Evolutionary conservation across 163 green algal genomes (phyloP).

Genomic region (Smithsoniella earleae): DNA sequence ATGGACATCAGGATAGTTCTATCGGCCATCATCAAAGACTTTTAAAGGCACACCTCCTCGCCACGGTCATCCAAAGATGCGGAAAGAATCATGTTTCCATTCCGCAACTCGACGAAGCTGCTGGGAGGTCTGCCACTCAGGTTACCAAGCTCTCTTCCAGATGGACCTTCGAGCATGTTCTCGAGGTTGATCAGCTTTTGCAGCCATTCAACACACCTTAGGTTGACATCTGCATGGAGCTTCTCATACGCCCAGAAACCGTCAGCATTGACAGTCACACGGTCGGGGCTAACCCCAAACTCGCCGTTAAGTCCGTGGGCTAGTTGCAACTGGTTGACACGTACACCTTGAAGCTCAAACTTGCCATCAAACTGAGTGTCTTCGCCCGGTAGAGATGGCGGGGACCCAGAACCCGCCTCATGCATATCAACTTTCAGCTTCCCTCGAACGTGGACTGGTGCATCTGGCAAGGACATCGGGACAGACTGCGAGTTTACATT

Average conservation of each 20-base stretch:
- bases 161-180: neutral
- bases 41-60: slow-evolving; percentile 21
- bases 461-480: neutral
- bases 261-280: slow-evolving; percentile 13
- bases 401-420: no score
- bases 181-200: neutral
- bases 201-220: neutral
- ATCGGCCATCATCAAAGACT: no score
- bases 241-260: slow-evolving; percentile 30
- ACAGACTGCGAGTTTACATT: neutral
- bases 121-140: neutral
- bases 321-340: slow-evolving; percentile 24
- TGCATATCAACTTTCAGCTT: slow-evolving; percentile 16
- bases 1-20: no score
- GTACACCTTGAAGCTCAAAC: slow-evolving; percentile 19
- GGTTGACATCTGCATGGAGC: slow-evolving; percentile 12
- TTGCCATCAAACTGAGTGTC: slow-evolving; percentile 1
- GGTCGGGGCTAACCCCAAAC: neutral
- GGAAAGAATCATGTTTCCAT: slow-evolving; percentile 14
- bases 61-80: neutral
- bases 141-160: neutral
- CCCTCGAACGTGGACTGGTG: neutral
- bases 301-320: slow-evolving; percentile 14
- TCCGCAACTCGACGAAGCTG: slow-evolving; percentile 2
- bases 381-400: no score